phyloP scores from a whole-genome alignment of 345 rosid genomes.

The Erucastrum elatum region DNA sequence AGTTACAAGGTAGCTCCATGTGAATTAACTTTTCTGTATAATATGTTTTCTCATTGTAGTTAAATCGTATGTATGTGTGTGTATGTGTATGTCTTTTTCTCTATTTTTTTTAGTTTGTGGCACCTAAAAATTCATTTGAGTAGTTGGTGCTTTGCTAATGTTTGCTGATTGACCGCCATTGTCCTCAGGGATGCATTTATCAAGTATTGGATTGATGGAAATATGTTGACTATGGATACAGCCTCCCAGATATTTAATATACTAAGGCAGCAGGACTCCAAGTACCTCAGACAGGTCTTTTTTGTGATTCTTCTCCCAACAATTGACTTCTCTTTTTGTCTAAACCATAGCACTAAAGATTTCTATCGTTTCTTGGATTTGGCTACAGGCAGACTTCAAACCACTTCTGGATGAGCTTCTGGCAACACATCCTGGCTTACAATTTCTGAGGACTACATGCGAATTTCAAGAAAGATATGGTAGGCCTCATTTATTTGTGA shows the following conservation, averaged over 20 bases:
- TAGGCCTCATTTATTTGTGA: conserved; percentile 29
- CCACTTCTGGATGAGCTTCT: conserved; percentile 80
- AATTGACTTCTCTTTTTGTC: neutral
- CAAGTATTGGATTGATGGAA: conserved; percentile 71
- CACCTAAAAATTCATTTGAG: neutral
- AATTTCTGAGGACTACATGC: conserved; percentile 69
- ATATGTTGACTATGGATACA: conserved; percentile 68
- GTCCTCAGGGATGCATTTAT: conserved; percentile 64
- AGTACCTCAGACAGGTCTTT: conserved; percentile 77
- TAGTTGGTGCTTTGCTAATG: neutral
- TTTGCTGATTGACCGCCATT: neutral
- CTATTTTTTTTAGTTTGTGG: neutral
- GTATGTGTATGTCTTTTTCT: neutral
- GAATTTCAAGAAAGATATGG: conserved; percentile 96
- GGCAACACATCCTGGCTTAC: conserved; percentile 83
- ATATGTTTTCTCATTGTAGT: too few species aligned
- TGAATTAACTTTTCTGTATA: neutral
- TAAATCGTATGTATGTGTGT: too few species aligned
- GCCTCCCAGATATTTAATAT: conserved; percentile 66
- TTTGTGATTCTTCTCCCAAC: conserved; percentile 1
- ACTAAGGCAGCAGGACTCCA: conserved; percentile 66
- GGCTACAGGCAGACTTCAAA: conserved; percentile 76
- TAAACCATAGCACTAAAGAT: neutral
- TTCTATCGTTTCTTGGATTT: conserved; percentile 20
- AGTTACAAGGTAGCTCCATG: conserved; percentile 62